Conservation (phyloP, 2,329 filamentous ascomycete species). For the Fusarium humuli region DNA sequence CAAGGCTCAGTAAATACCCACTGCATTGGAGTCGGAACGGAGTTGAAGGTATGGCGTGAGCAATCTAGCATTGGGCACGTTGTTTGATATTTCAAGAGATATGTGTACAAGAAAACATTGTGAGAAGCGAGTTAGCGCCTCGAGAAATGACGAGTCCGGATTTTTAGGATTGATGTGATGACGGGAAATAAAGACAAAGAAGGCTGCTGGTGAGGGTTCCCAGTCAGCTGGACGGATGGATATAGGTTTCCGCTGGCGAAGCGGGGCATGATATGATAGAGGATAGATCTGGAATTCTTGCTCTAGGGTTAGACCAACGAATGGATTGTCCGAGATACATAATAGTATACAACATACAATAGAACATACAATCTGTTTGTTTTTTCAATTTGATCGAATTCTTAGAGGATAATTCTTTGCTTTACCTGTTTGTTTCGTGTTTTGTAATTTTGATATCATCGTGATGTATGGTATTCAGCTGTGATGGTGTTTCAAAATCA, state of each 20-base stretch:
- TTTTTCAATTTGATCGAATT: background rate
- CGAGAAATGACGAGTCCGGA: slow-evolving; percentile 39
- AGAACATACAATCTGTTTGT: slow-evolving; percentile 27
- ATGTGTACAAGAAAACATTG: slow-evolving; percentile 43
- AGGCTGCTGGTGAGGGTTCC: slow-evolving; percentile 37
- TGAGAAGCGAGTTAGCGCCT: slow-evolving; percentile 37
- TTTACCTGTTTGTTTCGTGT: no score
- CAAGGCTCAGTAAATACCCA: slow-evolving; percentile 48
- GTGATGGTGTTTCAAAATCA: background rate
- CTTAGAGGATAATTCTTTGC: no score
- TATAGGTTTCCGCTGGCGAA: slow-evolving; percentile 33
- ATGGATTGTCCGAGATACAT: slow-evolving; percentile 42
- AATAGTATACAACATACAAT: slow-evolving; percentile 38
- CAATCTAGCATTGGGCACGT: slow-evolving; percentile 38
- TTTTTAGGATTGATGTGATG: slow-evolving; percentile 47
- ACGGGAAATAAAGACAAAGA: slow-evolving; percentile 33
- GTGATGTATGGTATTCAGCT: background rate
- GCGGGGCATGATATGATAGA: slow-evolving; percentile 43
- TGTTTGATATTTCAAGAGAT: slow-evolving; percentile 41
- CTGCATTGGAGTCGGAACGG: slow-evolving; percentile 44
- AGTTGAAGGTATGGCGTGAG: slow-evolving; percentile 16
- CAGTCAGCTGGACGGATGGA: slow-evolving; percentile 40
- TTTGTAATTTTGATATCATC: background rate
- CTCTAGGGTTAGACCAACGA: slow-evolving; percentile 47
- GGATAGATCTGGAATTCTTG: slow-evolving; percentile 43